phyloP scores from a whole-genome alignment of 768 basidiomycete species.

The Podaxis sp. region DNA sequence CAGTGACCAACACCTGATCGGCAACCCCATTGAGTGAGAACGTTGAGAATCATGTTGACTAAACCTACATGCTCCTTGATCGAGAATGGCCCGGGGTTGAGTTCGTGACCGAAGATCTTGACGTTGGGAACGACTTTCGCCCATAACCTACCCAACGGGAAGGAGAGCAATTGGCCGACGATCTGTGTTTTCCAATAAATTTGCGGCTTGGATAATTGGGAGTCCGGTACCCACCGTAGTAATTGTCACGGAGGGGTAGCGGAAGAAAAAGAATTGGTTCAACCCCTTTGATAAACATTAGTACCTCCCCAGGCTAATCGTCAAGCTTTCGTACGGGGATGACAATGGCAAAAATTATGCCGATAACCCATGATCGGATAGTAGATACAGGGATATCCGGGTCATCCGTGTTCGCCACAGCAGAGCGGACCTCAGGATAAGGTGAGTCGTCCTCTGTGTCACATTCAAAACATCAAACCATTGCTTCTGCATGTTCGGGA shows the following conservation, averaged over 20 bases:
- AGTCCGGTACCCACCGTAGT: constrained; percentile 38
- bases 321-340: constrained; percentile 40
- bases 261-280: constrained; percentile 80
- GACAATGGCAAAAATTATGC: constrained; percentile 67
- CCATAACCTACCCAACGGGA: constrained; percentile 64
- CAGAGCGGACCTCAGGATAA: constrained; percentile 71
- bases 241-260: constrained; percentile 67
- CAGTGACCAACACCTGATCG: constrained; percentile 52
- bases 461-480: constrained; percentile 18
- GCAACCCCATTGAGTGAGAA: constrained; percentile 15
- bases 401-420: constrained; percentile 73
- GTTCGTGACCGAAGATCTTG: constrained; percentile 47
- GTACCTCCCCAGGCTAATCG: neutral
- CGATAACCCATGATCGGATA: constrained; percentile 70
- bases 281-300: constrained; percentile 36
- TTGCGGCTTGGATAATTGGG: constrained; percentile 18
- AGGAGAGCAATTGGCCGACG: constrained; percentile 68
- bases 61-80: constrained; percentile 71
- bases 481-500: constrained; percentile 20
- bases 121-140: constrained; percentile 52
- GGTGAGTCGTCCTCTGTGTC: constrained; percentile 62
- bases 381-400: constrained; percentile 60
- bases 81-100: constrained; percentile 72
- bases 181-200: constrained; percentile 32
- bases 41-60: constrained; percentile 25